Base-by-base conservation (phyloP, 2,329 filamentous ascomycete genomes). In the Cladosporium sp. region DNA sequence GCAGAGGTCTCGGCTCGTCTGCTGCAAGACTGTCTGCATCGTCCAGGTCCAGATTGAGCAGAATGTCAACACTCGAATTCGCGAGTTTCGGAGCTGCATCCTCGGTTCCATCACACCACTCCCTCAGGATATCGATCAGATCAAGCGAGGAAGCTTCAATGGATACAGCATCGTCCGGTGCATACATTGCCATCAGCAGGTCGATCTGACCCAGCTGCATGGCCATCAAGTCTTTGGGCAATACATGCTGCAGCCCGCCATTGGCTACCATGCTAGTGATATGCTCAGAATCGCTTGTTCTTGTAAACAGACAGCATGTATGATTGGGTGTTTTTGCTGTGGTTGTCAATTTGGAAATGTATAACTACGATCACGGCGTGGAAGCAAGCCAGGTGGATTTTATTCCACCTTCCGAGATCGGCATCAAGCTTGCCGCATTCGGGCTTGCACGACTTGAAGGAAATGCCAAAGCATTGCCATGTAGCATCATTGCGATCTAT, bases 101-200 rank as follows among this genome's bases (percentile, higher is more conserved):
- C 52, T 32, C 34, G n/a, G 21, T 30, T 26, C 55, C 55, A 32
- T 71, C 70, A 36, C 69, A 68, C 68, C 70, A 70, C 3, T 55
- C 28, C 28, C 68, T 66, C 12, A 69, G 52, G 26, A 36, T 32
- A 1, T 55, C 38, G 10, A 71, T 44, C 6, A 68, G 28, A 2
- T 58, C 59, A 21, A 68, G 51, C 18, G 51, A 65, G 10, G 65
- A 28, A 4, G 54, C 55, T 14, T 70, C 74, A 4, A 80, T 69
- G 0, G 66, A 61, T 1, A 80, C 71, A 5, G 75, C 76, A n/a
- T 77, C 74, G 14, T 81, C 77, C 0, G 73, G 70, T 0, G 80
- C 78, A 67, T 84, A 86, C 84, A 86, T 86, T 11, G 83, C 83
- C 69, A 78, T 74, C 2, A 86, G 73, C n/a, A 86, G 80, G 60